These are phyloP conservation scores for Viridothelium virens DNA, from an alignment of 495 filamentous ascomycete genomes.

Conservation along the genomic window DNA sequence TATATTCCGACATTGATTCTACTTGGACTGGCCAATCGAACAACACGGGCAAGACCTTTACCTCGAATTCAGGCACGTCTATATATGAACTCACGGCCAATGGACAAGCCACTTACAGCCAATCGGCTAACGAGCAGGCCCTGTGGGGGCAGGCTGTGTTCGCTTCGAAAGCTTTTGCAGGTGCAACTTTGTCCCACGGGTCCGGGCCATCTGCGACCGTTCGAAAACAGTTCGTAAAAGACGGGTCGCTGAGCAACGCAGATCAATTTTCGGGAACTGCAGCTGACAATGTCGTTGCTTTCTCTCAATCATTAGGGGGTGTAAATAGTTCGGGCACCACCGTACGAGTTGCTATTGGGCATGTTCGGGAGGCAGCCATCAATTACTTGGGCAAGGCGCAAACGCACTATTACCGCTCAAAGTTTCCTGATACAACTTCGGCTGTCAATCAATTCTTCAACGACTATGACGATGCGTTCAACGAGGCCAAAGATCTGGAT, in stretches of 20 bases:
- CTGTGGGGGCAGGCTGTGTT: conserved; percentile 3
- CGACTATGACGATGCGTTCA: conserved; percentile 38
- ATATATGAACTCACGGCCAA: conserved; percentile 4
- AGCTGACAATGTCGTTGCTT: conserved; percentile 48
- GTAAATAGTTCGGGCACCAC: conserved; percentile 38
- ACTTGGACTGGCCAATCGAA: conserved; percentile 40
- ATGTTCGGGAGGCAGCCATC: conserved; percentile 47
- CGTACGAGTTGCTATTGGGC: conserved; percentile 45
- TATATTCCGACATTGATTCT: conserved; percentile 46
- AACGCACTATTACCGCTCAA: conserved; percentile 48
- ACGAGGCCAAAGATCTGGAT: conserved; percentile 40
- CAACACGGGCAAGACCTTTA: not conserved
- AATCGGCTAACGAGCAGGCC: not conserved
- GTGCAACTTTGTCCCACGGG: conserved; percentile 31
- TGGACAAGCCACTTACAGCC: conserved; percentile 1
- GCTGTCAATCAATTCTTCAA: conserved; percentile 20
- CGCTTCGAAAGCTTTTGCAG: not conserved
- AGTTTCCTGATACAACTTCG: conserved; percentile 13
- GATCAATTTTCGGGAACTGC: not conserved
- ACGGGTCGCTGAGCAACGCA: conserved; percentile 40
- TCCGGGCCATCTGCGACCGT: conserved; percentile 43
- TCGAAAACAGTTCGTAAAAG: conserved; percentile 40
- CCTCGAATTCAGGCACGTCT: not conserved
- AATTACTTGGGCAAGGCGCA: conserved; percentile 48
- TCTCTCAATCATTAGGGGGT: conserved; percentile 39